Percentiles rank a stretch among this genome's conserved stretches.
These are phyloP conservation scores for Salvia sclarea DNA, from an alignment of 305 asterid genomes.

Conservation along the genomic window DNA sequence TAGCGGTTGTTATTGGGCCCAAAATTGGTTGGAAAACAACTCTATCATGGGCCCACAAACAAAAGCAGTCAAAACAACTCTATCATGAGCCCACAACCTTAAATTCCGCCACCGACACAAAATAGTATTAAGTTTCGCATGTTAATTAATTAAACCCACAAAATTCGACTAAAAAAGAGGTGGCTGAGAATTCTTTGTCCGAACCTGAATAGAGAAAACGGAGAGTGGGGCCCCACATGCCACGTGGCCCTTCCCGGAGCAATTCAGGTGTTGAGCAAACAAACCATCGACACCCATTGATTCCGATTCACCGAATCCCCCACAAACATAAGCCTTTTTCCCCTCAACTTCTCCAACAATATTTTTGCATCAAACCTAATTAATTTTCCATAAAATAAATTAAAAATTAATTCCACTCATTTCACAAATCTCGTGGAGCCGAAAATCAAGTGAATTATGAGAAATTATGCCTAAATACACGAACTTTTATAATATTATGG, in stretches of 20 bases:
- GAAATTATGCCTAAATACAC: no score
- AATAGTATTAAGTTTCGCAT: neutral
- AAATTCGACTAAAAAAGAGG: neutral
- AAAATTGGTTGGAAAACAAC: no score
- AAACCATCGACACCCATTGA: conserved; percentile 85
- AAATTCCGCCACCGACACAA: neutral
- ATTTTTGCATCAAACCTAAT: conserved; percentile 56
- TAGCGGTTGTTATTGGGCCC: no score
- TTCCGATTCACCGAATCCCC: conserved; percentile 59
- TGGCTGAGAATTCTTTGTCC: neutral
- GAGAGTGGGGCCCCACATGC: conserved; percentile 43
- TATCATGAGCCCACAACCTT: neutral
- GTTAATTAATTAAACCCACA: no score
- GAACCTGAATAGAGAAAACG: conserved; percentile 40
- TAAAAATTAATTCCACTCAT: neutral
- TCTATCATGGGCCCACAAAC: no score
- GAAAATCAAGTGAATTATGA: neutral
- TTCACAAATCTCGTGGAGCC: neutral
- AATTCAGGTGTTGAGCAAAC: conserved; percentile 56
- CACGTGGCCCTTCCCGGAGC: conserved; percentile 41
- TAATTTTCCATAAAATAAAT: neutral
- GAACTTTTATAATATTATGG: no score
- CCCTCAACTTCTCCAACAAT: conserved; percentile 66
- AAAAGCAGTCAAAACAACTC: no score
- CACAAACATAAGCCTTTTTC: conserved; percentile 43